Percentiles rank a stretch among this genome's conserved stretches.
These are phyloP conservation scores for Casuarina glauca DNA, from an alignment of 306 rosid species.

Conservation along the genomic window DNA sequence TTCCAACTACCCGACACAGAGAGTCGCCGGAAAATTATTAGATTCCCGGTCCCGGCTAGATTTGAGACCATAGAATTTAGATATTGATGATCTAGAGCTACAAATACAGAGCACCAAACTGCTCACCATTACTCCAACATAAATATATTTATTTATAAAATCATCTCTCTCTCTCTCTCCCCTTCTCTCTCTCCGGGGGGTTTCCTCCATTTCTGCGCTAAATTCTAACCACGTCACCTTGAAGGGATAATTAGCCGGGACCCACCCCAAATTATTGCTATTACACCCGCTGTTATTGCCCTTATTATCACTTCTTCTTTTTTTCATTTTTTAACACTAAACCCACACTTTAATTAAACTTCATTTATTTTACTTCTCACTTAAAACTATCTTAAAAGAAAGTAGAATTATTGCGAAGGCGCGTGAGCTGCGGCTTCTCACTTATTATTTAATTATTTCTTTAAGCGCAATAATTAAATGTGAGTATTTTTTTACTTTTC, in stretches of 20 bases:
- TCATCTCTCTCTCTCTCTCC: constrained; percentile 1
- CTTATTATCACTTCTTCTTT: neutral
- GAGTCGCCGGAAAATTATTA: constrained; percentile 13
- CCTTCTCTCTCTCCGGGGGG: neutral
- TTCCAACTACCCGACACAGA: constrained; percentile 29
- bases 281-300: neutral
- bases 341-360: no score
- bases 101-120: neutral
- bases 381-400: no score
- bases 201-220: constrained; percentile 45
- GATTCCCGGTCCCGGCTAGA: constrained; percentile 37
- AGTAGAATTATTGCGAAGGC: no score
- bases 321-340: no score
- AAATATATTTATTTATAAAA: neutral
- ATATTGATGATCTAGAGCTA: constrained; percentile 14
- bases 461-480: neutral
- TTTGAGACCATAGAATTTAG: constrained; percentile 40
- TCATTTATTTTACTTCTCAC: no score
- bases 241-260: constrained; percentile 34
- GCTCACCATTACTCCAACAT: neutral
- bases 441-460: no score
- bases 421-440: no score
- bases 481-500: neutral
- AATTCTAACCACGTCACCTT: constrained; percentile 44
- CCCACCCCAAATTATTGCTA: constrained; percentile 40